phyloP scores from a whole-genome alignment of 176 grass and related monocot species.

The Eleusine coracana region DNA sequence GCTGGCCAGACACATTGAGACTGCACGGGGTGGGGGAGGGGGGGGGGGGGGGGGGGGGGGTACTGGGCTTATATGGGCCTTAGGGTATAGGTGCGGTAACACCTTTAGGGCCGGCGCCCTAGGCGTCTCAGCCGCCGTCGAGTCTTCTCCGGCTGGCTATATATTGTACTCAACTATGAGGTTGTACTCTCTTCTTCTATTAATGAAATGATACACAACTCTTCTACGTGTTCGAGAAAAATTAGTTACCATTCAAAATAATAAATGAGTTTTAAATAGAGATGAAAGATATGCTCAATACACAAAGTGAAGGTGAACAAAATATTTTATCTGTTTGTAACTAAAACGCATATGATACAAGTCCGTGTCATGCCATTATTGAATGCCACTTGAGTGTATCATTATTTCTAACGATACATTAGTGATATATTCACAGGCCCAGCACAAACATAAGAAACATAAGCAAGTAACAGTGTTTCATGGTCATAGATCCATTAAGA shows the following conservation, averaged over 20 bases:
- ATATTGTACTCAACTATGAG: too few species aligned
- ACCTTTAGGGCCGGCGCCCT: too few species aligned
- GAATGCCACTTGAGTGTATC: neutral
- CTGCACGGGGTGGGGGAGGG: too few species aligned
- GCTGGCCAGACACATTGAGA: too few species aligned
- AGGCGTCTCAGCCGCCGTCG: too few species aligned
- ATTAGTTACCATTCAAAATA: neutral
- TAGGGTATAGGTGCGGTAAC: too few species aligned
- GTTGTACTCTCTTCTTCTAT: too few species aligned
- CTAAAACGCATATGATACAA: neutral
- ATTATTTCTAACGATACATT: neutral
- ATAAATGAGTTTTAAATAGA: neutral
- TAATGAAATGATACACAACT: too few species aligned
- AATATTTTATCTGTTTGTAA: neutral
- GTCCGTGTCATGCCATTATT: neutral
- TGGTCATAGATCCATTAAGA: neutral
- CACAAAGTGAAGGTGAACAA: neutral
- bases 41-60: too few species aligned
- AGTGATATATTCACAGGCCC: neutral
- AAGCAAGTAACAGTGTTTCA: neutral
- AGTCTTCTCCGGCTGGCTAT: too few species aligned
- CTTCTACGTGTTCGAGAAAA: too few species aligned
- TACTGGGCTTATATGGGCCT: too few species aligned
- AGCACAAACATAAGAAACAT: neutral
- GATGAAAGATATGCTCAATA: neutral